These are phyloP conservation scores for Moricandia moricandioides DNA, from an alignment of 345 rosid species.

Conservation along the genomic window DNA sequence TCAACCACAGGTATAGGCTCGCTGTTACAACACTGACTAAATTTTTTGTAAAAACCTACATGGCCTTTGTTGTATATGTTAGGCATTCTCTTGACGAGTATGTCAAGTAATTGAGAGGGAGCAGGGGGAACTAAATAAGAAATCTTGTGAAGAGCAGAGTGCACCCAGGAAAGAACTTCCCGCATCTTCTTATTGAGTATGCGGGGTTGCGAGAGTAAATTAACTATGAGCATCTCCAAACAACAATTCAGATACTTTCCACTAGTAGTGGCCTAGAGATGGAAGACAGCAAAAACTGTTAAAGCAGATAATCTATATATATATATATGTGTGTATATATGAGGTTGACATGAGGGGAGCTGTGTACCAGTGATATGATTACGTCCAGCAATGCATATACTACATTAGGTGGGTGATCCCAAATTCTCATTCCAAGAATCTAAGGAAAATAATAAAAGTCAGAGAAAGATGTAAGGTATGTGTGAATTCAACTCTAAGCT, in stretches of 20 bases:
- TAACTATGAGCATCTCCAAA: slow-evolving; percentile 23
- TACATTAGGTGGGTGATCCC: slow-evolving; percentile 37
- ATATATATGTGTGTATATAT: too few species aligned
- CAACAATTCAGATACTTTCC: slow-evolving; percentile 49
- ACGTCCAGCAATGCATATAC: too few species aligned
- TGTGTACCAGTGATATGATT: slow-evolving; percentile 19
- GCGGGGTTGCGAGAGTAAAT: too few species aligned
- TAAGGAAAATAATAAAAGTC: slow-evolving; percentile 8
- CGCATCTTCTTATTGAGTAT: slow-evolving; percentile 45
- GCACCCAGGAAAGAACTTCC: slow-evolving; percentile 69
- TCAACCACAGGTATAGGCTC: neutral
- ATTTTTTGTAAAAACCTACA: slow-evolving; percentile 41
- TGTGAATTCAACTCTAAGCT: too few species aligned
- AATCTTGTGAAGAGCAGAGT: slow-evolving; percentile 56
- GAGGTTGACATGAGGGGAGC: slow-evolving; percentile 1
- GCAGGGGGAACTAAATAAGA: slow-evolving; percentile 69
- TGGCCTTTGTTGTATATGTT: slow-evolving; percentile 42
- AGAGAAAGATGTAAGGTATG: too few species aligned
- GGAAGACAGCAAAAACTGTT: too few species aligned
- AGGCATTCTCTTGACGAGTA: slow-evolving; percentile 63
- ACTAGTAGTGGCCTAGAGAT: too few species aligned
- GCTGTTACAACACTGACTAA: neutral
- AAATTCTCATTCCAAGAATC: slow-evolving; percentile 74
- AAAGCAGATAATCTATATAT: too few species aligned
- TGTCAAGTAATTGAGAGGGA: slow-evolving; percentile 52